These are phyloP conservation scores for Penicillium psychrosexuale DNA, from an alignment of 2,329 filamentous ascomycete genomes.

Conservation along the genomic window DNA sequence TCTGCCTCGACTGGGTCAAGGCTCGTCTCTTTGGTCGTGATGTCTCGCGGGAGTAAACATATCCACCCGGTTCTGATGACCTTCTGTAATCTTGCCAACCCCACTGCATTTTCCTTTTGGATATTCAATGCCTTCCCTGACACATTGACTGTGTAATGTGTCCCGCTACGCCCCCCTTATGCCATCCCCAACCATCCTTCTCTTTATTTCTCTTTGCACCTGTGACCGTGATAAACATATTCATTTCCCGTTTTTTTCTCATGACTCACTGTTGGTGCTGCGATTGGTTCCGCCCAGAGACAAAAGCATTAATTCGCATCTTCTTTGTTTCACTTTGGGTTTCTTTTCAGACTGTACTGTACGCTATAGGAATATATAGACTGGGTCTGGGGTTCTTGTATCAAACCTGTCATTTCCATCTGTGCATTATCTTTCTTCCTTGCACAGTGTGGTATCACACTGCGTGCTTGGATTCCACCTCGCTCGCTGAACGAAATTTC, in stretches of 20 bases:
- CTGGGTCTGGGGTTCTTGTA: constrained; percentile 18
- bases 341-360: constrained; percentile 20
- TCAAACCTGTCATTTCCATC: constrained; percentile 9
- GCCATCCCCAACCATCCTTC: constrained; percentile 15
- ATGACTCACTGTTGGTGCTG: constrained; percentile 15
- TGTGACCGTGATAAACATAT: constrained; percentile 23
- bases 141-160: constrained; percentile 3
- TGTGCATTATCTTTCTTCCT: background rate
- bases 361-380: constrained; percentile 31
- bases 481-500: background rate
- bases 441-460: background rate
- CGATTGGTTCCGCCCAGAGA: constrained; percentile 11
- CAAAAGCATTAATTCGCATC: constrained; percentile 23
- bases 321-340: constrained; percentile 15
- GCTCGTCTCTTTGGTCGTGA: constrained; percentile 95
- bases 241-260: constrained; percentile 15
- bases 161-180: constrained; percentile 13
- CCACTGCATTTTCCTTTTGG: constrained; percentile 10
- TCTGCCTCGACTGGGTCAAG: constrained; percentile 94
- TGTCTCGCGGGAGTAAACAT: constrained; percentile 55
- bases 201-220: constrained; percentile 3
- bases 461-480: background rate
- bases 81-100: constrained; percentile 11
- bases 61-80: constrained; percentile 2
- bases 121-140: constrained; percentile 1